Evolutionary conservation across 495 filamentous ascomycete species (phyloP).

Genomic region (Daldinia grandis): DNA sequence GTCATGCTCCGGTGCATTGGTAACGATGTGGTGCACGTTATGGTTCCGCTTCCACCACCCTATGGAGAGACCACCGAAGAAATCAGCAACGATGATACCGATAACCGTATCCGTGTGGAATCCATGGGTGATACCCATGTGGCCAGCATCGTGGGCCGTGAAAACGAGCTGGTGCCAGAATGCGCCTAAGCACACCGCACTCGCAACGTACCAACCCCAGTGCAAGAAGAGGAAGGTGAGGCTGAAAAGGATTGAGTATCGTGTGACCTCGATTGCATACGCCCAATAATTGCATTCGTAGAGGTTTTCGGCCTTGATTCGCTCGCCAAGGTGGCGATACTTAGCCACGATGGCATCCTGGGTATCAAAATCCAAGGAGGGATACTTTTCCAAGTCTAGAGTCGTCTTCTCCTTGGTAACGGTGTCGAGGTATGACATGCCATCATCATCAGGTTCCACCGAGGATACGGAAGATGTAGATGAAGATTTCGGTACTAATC

Average conservation of each 20-base stretch:
- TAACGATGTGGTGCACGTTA: constrained; percentile 98
- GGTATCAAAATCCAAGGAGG: constrained; percentile 74
- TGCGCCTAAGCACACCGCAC: constrained; percentile 79
- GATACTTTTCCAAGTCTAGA: constrained; percentile 82
- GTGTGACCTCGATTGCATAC: constrained; percentile 76
- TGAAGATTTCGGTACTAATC: constrained; percentile 39
- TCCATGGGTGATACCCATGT: constrained; percentile 95
- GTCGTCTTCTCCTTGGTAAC: constrained; percentile 78
- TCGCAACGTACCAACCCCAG: constrained; percentile 75
- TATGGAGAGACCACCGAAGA: constrained; percentile 85
- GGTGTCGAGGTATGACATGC: constrained; percentile 73
- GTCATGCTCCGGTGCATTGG: constrained; percentile 95
- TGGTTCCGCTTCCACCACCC: constrained; percentile 99
- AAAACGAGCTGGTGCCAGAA: constrained; percentile 98
- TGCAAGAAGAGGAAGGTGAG: constrained; percentile 72
- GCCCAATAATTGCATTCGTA: constrained; percentile 87
- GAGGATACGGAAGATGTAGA: constrained; percentile 56
- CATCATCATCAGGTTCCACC: constrained; percentile 52
- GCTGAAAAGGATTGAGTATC: constrained; percentile 77
- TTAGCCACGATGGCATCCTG: constrained; percentile 81
- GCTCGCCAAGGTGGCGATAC: constrained; percentile 77
- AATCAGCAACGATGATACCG: constrained; percentile 91
- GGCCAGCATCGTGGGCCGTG: constrained; percentile 93
- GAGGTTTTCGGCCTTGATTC: constrained; percentile 76
- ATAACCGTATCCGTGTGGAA: constrained; percentile 84